Conservation (phyloP, 177 flowering plant species). For the Vitis hybrid region DNA sequence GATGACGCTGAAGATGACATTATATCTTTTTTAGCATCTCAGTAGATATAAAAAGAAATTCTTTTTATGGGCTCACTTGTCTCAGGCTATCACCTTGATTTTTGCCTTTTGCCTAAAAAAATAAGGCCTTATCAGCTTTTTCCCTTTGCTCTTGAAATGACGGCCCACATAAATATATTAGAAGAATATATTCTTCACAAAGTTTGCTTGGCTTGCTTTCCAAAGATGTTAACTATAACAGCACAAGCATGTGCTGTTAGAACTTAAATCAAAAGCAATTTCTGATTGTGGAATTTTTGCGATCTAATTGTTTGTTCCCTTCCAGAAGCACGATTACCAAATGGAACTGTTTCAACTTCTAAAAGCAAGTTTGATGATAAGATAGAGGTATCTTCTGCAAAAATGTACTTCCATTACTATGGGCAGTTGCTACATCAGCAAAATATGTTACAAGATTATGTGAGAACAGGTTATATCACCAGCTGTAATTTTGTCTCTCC, state of each 20-base stretch:
- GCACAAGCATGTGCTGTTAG: neutral
- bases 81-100: too few relatives aligned
- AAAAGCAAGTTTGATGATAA: slow-evolving; percentile 91
- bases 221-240: neutral
- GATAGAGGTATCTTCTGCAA: slow-evolving; percentile 92
- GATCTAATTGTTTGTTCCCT: neutral
- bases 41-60: too few relatives aligned
- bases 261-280: neutral
- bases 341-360: slow-evolving; percentile 51
- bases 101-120: too few relatives aligned
- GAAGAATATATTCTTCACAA: neutral
- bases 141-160: too few relatives aligned
- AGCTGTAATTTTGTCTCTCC: slow-evolving; percentile 9
- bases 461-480: slow-evolving; percentile 86
- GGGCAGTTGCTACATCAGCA: slow-evolving; percentile 97
- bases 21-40: too few relatives aligned
- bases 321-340: slow-evolving; percentile 52
- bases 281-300: neutral
- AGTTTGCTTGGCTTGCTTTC: neutral
- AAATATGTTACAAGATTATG: slow-evolving; percentile 98
- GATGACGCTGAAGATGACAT: too few relatives aligned
- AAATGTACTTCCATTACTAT: slow-evolving; percentile 98
- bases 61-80: too few relatives aligned
- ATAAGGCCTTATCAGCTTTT: too few relatives aligned
- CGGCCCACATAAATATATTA: neutral